Evolutionary conservation across 495 filamentous ascomycete species (phyloP).

Genomic region (Penicillium longicatenatum): DNA sequence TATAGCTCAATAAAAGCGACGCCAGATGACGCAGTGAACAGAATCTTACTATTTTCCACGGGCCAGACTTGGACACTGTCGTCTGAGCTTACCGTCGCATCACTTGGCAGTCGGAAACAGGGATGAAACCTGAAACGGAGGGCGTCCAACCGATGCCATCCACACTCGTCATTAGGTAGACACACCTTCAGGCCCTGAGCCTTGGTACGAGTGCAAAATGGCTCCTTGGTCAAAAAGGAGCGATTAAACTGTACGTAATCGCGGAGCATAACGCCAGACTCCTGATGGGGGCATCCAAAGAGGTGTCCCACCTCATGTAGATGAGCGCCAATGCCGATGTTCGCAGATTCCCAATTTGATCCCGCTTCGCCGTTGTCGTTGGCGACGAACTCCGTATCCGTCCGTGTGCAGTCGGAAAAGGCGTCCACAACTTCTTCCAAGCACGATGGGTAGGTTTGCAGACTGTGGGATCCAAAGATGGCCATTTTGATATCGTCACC

Average conservation of each 20-base stretch:
- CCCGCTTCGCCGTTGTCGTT: slow-evolving; percentile 85
- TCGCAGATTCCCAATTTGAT: slow-evolving; percentile 89
- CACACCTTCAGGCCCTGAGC: slow-evolving; percentile 73
- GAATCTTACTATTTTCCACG: slow-evolving; percentile 75
- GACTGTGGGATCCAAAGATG: slow-evolving; percentile 85
- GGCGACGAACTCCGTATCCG: slow-evolving; percentile 75
- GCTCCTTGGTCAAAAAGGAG: slow-evolving; percentile 75
- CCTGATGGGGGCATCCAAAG: slow-evolving; percentile 85
- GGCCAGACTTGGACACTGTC: slow-evolving; percentile 87
- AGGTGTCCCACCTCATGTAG: slow-evolving; percentile 86
- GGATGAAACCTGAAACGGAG: slow-evolving; percentile 89
- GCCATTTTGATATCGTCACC: slow-evolving; percentile 74
- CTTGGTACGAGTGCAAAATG: slow-evolving; percentile 81
- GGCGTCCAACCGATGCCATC: slow-evolving; percentile 86
- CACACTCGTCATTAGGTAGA: slow-evolving; percentile 74
- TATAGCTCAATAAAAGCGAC: slow-evolving; percentile 82
- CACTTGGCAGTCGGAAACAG: slow-evolving; percentile 82
- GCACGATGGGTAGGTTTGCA: slow-evolving; percentile 82
- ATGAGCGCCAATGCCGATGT: slow-evolving; percentile 89
- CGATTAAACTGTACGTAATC: slow-evolving; percentile 84
- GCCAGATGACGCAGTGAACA: slow-evolving; percentile 79
- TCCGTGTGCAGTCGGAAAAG: slow-evolving; percentile 85
- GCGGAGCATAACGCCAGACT: slow-evolving; percentile 82
- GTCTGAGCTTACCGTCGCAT: slow-evolving; percentile 64
- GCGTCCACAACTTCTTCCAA: slow-evolving; percentile 85